Evolutionary conservation across 805 yeast genomes (phyloP).

Genomic region (Cyberlindnera nakhonratchasimensis): DNA sequence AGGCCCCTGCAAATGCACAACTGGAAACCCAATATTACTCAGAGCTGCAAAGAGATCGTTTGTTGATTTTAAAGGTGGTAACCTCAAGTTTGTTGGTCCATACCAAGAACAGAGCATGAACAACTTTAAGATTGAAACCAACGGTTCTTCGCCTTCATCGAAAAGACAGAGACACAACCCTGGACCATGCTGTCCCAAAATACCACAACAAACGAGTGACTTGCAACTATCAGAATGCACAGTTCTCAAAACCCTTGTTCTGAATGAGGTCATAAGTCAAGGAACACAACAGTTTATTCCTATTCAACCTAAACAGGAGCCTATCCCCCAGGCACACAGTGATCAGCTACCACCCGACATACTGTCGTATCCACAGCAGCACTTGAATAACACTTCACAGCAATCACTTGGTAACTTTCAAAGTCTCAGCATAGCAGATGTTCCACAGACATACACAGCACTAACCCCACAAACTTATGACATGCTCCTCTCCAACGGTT

Average conservation of each 20-base stretch:
- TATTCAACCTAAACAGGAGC: slow-evolving; percentile 1
- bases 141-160: neutral
- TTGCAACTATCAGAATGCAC: slow-evolving; percentile 5
- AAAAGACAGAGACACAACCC: slow-evolving; percentile 10
- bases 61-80: slow-evolving; percentile 28
- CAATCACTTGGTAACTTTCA: neutral
- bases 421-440: neutral
- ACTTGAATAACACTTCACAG: neutral
- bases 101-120: slow-evolving; percentile 19
- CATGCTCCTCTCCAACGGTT: slow-evolving; percentile 23
- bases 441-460: neutral
- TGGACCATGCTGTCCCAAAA: slow-evolving; percentile 12
- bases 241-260: slow-evolving; percentile 19
- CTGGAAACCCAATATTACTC: slow-evolving; percentile 24
- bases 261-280: slow-evolving; percentile 11
- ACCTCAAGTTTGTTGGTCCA: slow-evolving; percentile 27
- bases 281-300: neutral
- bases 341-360: neutral
- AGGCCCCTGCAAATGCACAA: slow-evolving; percentile 10
- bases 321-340: neutral
- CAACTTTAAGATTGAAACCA: slow-evolving; percentile 15
- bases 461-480: slow-evolving; percentile 13
- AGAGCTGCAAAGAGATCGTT: slow-evolving; percentile 27
- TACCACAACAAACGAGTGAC: neutral
- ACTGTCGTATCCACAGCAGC: slow-evolving; percentile 3